These are phyloP conservation scores for Phaffomyces opuntiae DNA, from an alignment of 805 yeast species.

Conservation along the genomic window DNA sequence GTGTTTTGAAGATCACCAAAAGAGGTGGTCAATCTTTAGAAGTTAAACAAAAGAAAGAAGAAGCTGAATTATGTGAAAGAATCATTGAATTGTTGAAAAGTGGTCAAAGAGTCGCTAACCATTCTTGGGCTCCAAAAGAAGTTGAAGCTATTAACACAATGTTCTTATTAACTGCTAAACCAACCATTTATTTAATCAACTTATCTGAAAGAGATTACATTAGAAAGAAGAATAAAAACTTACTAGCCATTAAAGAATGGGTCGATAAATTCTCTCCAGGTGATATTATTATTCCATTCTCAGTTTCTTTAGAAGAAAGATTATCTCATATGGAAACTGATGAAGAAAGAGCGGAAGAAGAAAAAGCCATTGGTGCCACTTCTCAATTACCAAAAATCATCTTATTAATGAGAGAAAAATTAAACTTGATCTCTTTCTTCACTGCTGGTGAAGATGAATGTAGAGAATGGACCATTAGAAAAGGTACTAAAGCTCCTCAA, in stretches of 20 bases:
- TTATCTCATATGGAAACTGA: slow-evolving; percentile 82
- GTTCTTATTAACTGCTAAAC: slow-evolving; percentile 90
- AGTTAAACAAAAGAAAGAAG: slow-evolving; percentile 83
- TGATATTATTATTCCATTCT: slow-evolving; percentile 84
- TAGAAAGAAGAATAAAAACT: slow-evolving; percentile 83
- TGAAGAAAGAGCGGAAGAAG: slow-evolving; percentile 72
- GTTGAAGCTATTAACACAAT: slow-evolving; percentile 84
- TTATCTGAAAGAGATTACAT: slow-evolving; percentile 83
- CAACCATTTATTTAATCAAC: slow-evolving; percentile 87
- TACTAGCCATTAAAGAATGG: slow-evolving; percentile 83
- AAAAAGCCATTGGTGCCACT: slow-evolving; percentile 62
- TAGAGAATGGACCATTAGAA: slow-evolving; percentile 95
- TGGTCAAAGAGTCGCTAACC: slow-evolving; percentile 85
- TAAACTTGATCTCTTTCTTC: slow-evolving; percentile 87
- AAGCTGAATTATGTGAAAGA: slow-evolving; percentile 63
- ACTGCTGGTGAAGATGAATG: slow-evolving; percentile 96
- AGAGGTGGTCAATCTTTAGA: slow-evolving; percentile 89
- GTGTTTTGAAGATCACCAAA: slow-evolving; percentile 69
- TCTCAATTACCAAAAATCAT: slow-evolving; percentile 86
- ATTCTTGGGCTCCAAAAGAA: slow-evolving; percentile 83
- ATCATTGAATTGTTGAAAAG: slow-evolving; percentile 72
- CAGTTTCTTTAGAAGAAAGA: slow-evolving; percentile 88
- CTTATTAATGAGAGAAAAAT: slow-evolving; percentile 76
- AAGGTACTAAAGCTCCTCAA: slow-evolving; percentile 91
- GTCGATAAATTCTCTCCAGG: slow-evolving; percentile 83